These are phyloP conservation scores for Grammothele lineata DNA, from an alignment of 768 basidiomycete genomes.

Conservation along the genomic window DNA sequence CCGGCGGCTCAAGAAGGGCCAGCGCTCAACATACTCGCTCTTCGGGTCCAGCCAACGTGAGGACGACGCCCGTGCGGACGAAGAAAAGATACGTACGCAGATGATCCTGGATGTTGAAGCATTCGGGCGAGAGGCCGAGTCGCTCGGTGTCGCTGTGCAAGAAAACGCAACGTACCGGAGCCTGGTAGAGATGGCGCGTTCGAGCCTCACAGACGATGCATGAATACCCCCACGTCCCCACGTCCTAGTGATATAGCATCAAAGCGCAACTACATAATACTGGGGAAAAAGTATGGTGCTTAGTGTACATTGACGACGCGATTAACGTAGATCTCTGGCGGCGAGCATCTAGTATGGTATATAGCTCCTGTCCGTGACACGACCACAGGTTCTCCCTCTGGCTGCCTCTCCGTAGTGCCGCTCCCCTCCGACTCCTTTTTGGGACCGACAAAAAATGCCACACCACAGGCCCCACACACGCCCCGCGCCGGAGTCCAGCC, in stretches of 20 bases:
- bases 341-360: conserved; percentile 48
- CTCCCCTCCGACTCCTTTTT: conserved; percentile 9
- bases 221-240: no score
- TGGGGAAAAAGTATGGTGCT: no score
- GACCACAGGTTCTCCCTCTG: conserved; percentile 32
- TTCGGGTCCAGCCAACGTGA: conserved; percentile 58
- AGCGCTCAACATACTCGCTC: conserved; percentile 73
- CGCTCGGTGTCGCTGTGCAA: conserved; percentile 61
- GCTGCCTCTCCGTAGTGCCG: conserved; percentile 6
- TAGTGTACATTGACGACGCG: conserved; percentile 25
- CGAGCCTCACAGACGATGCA: conserved; percentile 30
- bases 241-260: no score
- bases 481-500: conserved; percentile 59
- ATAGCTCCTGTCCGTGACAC: conserved; percentile 57
- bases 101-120: conserved; percentile 86
- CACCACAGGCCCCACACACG: conserved; percentile 51
- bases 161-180: conserved; percentile 47
- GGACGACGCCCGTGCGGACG: conserved; percentile 71
- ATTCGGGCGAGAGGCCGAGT: conserved; percentile 72
- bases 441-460: conserved; percentile 35
- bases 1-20: conserved; percentile 81
- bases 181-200: conserved; percentile 59
- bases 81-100: conserved; percentile 82
- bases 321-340: conserved; percentile 23
- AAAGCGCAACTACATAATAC: no score